Evolutionary conservation across 805 yeast species (phyloP).

Genomic region (Barnettozyma salicaria): DNA sequence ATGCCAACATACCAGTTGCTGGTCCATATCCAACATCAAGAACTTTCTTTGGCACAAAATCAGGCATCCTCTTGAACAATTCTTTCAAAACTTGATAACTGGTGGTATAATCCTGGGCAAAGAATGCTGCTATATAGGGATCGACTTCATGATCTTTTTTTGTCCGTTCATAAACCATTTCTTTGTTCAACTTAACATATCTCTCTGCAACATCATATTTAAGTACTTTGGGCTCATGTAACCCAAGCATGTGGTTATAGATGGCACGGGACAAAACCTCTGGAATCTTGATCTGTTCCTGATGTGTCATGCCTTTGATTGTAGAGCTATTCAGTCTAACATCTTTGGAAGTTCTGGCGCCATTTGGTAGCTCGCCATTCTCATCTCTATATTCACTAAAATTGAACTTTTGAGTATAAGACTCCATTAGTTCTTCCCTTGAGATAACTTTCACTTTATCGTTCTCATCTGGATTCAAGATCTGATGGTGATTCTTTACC

Average conservation of each 20-base stretch:
- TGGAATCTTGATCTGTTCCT: slow-evolving; percentile 51
- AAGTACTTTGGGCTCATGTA: slow-evolving; percentile 57
- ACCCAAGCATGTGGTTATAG: slow-evolving; percentile 53
- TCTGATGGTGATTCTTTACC: slow-evolving; percentile 33
- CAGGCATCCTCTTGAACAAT: slow-evolving; percentile 49
- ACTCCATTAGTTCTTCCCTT: slow-evolving; percentile 27
- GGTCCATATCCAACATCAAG: slow-evolving; percentile 89
- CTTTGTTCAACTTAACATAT: slow-evolving; percentile 44
- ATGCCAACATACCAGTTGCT: slow-evolving; percentile 82
- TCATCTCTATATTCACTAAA: slow-evolving; percentile 28
- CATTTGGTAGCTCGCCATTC: slow-evolving; percentile 14
- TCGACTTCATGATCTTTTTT: slow-evolving; percentile 53
- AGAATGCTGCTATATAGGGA: slow-evolving; percentile 72
- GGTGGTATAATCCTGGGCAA: slow-evolving; percentile 76
- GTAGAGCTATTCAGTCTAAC: slow-evolving; percentile 53
- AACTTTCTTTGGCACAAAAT: slow-evolving; percentile 59
- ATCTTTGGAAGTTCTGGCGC: slow-evolving; percentile 20
- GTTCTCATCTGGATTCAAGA: slow-evolving; percentile 28
- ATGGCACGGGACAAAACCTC: slow-evolving; percentile 49
- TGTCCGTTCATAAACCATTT: slow-evolving; percentile 48
- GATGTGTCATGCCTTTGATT: slow-evolving; percentile 44
- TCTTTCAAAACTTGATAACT: slow-evolving; percentile 61
- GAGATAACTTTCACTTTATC: slow-evolving; percentile 30
- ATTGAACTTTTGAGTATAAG: slow-evolving; percentile 27
- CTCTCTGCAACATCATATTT: slow-evolving; percentile 55